phyloP scores from a whole-genome alignment of 306 rosid genomes.

The Casuarina glauca region DNA sequence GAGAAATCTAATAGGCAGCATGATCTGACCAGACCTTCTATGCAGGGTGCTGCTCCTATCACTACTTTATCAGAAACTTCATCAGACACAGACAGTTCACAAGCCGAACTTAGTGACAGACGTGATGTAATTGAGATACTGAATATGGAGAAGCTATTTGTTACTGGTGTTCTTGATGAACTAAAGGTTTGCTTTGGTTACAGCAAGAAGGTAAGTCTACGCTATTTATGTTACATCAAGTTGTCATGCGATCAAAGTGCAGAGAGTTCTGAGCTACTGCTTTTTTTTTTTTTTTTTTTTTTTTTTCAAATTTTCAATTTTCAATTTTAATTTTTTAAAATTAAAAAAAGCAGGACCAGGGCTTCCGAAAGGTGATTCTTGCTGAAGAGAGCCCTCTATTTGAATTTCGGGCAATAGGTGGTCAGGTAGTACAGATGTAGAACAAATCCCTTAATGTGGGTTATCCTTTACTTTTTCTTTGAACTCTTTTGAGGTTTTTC shows the following conservation, averaged over 20 bases:
- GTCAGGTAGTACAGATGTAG: constrained; percentile 60
- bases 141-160: constrained; percentile 61
- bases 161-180: constrained; percentile 94
- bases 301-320: neutral
- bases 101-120: constrained; percentile 47
- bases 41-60: constrained; percentile 83
- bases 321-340: no score
- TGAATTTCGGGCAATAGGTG: constrained; percentile 97
- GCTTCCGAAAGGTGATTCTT: constrained; percentile 75
- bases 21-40: constrained; percentile 14
- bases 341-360: constrained; percentile 54
- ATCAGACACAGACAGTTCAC: constrained; percentile 72
- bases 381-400: constrained; percentile 70
- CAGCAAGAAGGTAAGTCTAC: constrained; percentile 64
- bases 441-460: constrained; percentile 5
- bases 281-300: neutral
- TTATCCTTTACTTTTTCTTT: neutral
- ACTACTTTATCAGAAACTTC: constrained; percentile 78
- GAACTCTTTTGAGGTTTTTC: constrained; percentile 23
- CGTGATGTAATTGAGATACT: constrained; percentile 35
- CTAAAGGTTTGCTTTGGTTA: constrained; percentile 82
- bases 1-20: no score
- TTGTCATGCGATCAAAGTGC: constrained; percentile 12
- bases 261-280: constrained; percentile 27
- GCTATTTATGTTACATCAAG: neutral